Evolutionary conservation across 2,329 filamentous ascomycete species (phyloP).

Genomic region (Aspergillus proliferans): DNA sequence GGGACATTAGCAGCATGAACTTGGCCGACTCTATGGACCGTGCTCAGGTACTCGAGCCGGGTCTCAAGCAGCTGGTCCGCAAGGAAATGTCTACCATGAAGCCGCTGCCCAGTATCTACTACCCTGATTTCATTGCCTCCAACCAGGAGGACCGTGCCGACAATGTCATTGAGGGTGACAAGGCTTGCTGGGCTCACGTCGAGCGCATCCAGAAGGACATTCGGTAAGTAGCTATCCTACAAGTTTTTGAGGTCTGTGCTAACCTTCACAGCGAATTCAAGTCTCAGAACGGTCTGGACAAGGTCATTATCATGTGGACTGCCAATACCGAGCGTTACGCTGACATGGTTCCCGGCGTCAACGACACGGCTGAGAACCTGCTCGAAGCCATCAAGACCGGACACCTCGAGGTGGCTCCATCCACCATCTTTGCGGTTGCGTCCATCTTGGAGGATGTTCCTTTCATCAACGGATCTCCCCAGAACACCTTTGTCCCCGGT

Average conservation of each 20-base stretch:
- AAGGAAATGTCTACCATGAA: constrained; percentile 90
- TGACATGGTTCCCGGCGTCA: constrained; percentile 79
- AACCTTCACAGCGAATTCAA: constrained; percentile 68
- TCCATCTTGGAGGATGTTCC: constrained; percentile 83
- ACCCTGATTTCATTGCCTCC: constrained; percentile 97
- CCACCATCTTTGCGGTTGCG: constrained; percentile 91
- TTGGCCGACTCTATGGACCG: constrained; percentile 91
- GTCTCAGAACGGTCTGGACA: constrained; percentile 74
- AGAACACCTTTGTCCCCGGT: constrained; percentile 97
- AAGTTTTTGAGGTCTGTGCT: not conserved
- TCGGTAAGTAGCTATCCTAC: constrained; percentile 47
- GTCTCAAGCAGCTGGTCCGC: constrained; percentile 78
- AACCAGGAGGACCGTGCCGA: constrained; percentile 97
- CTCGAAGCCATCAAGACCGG: constrained; percentile 79
- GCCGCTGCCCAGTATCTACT: constrained; percentile 92
- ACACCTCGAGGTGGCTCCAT: constrained; percentile 87
- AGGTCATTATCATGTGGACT: constrained; percentile 96
- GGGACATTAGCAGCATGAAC: constrained; percentile 93
- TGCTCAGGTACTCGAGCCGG: constrained; percentile 90
- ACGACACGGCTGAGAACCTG: constrained; percentile 94
- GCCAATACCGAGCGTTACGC: constrained; percentile 98
- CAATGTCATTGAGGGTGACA: constrained; percentile 76
- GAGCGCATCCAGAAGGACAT: constrained; percentile 92
- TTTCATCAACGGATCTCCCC: constrained; percentile 98
- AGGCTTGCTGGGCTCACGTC: constrained; percentile 80